These are phyloP conservation scores for Yarrowia sp. DNA, from an alignment of 805 yeast species.

Conservation along the genomic window DNA sequence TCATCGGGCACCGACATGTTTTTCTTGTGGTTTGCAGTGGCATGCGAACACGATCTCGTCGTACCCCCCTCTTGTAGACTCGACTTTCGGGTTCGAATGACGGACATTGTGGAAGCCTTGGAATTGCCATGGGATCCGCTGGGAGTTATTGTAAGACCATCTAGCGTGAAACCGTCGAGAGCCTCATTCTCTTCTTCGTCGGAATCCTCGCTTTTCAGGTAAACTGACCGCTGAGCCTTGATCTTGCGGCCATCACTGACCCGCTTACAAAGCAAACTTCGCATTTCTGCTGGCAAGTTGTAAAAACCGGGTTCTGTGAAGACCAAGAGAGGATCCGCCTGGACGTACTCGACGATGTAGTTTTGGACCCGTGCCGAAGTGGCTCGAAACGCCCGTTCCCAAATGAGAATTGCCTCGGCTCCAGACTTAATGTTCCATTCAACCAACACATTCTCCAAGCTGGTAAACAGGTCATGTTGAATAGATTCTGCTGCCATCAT, in stretches of 20 bases:
- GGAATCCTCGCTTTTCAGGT: constrained; percentile 13
- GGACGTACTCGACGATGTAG: constrained; percentile 2
- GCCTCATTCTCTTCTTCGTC: not conserved
- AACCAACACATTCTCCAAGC: not conserved
- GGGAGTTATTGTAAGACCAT: constrained; percentile 1
- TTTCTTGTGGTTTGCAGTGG: not conserved
- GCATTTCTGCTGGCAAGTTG: not conserved
- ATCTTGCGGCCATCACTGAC: constrained; percentile 20
- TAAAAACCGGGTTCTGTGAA: constrained; percentile 2
- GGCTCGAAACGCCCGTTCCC: not conserved
- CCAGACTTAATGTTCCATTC: constrained; percentile 4
- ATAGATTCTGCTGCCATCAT: constrained; percentile 26
- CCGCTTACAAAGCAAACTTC: constrained; percentile 22
- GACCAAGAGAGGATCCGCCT: constrained; percentile 3
- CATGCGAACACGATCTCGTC: too few species aligned
- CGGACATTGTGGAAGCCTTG: constrained; percentile 8
- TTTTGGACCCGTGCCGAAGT: constrained; percentile 10
- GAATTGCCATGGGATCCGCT: not conserved
- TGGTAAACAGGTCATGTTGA: constrained; percentile 1
- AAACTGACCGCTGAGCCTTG: not conserved
- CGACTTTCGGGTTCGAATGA: not conserved
- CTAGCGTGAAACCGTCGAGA: not conserved
- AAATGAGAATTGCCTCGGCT: constrained; percentile 7
- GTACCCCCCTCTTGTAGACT: too few species aligned
- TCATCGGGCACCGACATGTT: not conserved